Conservation (phyloP, 2,329 filamentous ascomycete species). For the Cladosporium sp. region DNA sequence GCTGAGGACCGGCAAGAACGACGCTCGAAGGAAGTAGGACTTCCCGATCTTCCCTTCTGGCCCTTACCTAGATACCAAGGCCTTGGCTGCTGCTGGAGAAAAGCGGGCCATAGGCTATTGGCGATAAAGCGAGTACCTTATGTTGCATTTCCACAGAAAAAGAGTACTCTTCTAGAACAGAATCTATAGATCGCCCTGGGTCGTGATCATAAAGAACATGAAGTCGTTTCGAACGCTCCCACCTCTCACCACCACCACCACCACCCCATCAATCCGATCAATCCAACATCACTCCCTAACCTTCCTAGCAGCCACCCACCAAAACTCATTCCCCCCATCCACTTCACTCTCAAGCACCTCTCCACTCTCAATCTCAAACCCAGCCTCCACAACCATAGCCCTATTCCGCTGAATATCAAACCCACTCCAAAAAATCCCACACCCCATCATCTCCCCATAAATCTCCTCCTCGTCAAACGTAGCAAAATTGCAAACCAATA, state of each 20-base stretch:
- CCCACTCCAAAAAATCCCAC: slow-evolving; percentile 32
- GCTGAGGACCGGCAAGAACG: slow-evolving; percentile 28
- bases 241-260: slow-evolving; percentile 20
- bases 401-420: slow-evolving; percentile 37
- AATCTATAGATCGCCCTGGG: slow-evolving; percentile 8
- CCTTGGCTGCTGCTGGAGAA: not conserved
- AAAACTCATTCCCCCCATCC: slow-evolving; percentile 30
- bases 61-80: not conserved
- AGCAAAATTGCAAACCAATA: slow-evolving; percentile 28
- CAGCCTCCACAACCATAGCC: slow-evolving; percentile 39
- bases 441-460: slow-evolving; percentile 30
- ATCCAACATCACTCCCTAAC: not conserved
- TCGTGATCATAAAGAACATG: not conserved
- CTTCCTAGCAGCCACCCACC: slow-evolving; percentile 29
- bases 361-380: slow-evolving; percentile 33
- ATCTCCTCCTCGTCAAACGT: slow-evolving; percentile 29
- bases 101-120: slow-evolving; percentile 2
- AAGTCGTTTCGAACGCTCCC: not conserved
- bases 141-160: not conserved
- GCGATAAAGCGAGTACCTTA: slow-evolving; percentile 7
- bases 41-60: not conserved
- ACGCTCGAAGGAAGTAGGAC: slow-evolving; percentile 14
- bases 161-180: slow-evolving; percentile 1
- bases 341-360: slow-evolving; percentile 24
- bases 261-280: not conserved